Conservation (phyloP, 306 rosid genomes). For the Cicer arietinum region DNA sequence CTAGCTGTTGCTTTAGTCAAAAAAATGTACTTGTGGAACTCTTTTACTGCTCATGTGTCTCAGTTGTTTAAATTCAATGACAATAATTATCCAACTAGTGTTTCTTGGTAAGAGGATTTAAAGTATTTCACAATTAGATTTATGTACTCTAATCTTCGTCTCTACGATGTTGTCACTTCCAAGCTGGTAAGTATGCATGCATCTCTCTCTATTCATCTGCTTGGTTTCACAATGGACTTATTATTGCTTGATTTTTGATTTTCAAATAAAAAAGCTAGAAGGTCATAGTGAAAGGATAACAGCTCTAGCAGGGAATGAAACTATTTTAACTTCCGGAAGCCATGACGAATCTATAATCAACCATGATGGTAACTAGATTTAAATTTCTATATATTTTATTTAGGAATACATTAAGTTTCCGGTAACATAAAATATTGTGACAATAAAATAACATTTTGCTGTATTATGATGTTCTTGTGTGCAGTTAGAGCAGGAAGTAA, state of each 20-base stretch:
- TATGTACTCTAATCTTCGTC: constrained; percentile 60
- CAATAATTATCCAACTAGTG: constrained; percentile 60
- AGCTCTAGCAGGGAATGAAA: constrained; percentile 65
- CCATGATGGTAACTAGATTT: constrained; percentile 61
- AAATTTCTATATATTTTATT: not conserved
- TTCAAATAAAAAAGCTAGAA: constrained; percentile 40
- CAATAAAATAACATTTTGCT: not conserved
- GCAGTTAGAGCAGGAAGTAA: constrained; percentile 65
- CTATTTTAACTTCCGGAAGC: constrained; percentile 77
- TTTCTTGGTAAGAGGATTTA: constrained; percentile 70
- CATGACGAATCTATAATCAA: constrained; percentile 71
- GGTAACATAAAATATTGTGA: not conserved
- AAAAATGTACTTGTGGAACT: constrained; percentile 71
- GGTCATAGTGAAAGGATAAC: constrained; percentile 64
- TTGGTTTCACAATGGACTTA: too few species aligned
- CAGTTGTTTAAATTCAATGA: constrained; percentile 49
- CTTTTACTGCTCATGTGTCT: constrained; percentile 47
- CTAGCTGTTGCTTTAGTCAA: constrained; percentile 70
- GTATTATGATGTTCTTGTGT: constrained; percentile 11
- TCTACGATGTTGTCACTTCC: constrained; percentile 77
- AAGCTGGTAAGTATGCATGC: constrained; percentile 48
- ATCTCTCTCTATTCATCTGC: too few species aligned
- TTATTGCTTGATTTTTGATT: too few species aligned
- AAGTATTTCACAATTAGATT: constrained; percentile 58
- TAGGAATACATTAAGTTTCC: not conserved